Evolutionary conservation across 164 flowering plant species (phyloP), one percentile per base, ranked within the genome.

Genomic region (Sextonia rubra): DNA sequence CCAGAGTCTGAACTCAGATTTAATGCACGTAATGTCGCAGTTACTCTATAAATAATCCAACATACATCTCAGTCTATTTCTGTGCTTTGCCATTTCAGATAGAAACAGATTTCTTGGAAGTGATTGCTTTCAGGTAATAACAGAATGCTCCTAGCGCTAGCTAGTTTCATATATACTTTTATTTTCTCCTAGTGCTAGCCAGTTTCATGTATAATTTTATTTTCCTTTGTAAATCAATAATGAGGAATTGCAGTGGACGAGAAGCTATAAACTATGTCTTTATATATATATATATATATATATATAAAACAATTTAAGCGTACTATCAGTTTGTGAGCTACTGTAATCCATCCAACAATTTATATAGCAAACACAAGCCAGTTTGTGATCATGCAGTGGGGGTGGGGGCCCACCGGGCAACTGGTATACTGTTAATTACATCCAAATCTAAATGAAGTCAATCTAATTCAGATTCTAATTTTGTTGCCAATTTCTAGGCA

Each of bases 111-210:
- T 89, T 89, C 76, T 44, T 83, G 60, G 86, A 89, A 70, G 79
- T 89, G 79, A 80, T 85, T 55, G 89, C 91, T 64, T 84, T 87
- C 83, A 84, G 93, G 91, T 86, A 80, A 71, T 14, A 58, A 20
- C 26, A 44, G 11, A 20, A 14, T 56, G 22, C 44, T 37, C 11
- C 44, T 37, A 52, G 58, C 4, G 58, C 58, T 17, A 14, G 17
- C 58, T 4, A 52, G 20, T 52, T 20, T 52, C 58, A 52, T 52
- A 52, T 52, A 15, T 12, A 47, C 7, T 47, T 47, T 12, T 47
- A 6, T 47, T 6, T 12, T 47, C n/a, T n/a, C n/a, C n/a, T n/a
- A 47, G 49, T 7, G 49, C 49, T 2, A 1, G 6, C 49, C 2
- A 47, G 11, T 47, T 12, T 47, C 49, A 47, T 47, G 12, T 47